Conservation (phyloP, 192 early-diverging fungal genomes). For the Cladochytrium replicatum region DNA sequence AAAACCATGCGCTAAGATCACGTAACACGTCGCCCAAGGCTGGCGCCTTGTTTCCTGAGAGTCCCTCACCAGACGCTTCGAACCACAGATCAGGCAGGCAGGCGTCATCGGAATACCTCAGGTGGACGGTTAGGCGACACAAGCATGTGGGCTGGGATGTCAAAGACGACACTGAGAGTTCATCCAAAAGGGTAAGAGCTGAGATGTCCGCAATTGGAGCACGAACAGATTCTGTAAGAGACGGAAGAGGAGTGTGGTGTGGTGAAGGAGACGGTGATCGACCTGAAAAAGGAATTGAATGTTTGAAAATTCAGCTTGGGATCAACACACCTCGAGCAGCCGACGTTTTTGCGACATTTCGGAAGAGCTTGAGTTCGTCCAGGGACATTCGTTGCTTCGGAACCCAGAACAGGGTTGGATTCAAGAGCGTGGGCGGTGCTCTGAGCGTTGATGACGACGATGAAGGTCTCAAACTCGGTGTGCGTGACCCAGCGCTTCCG, state of each 20-base stretch:
- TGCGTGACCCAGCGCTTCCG: slow-evolving; percentile 6
- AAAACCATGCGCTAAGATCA: background rate
- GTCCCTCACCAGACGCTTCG: slow-evolving; percentile 21
- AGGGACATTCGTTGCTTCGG: slow-evolving; percentile 11
- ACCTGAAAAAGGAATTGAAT: background rate
- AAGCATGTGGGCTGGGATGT: slow-evolving; percentile 4
- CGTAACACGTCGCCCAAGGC: background rate
- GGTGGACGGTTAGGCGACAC: background rate
- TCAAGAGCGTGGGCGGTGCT: too few relatives aligned
- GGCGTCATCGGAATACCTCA: slow-evolving; percentile 6
- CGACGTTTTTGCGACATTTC: slow-evolving; percentile 10
- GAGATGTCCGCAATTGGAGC: background rate
- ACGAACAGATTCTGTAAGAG: background rate
- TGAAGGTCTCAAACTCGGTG: background rate
- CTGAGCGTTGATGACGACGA: too few relatives aligned
- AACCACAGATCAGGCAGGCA: slow-evolving; percentile 26
- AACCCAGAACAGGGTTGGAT: too few relatives aligned
- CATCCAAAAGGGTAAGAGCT: background rate
- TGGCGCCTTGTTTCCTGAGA: slow-evolving; percentile 3
- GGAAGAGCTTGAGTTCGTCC: slow-evolving; percentile 7
- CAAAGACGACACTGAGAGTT: background rate
- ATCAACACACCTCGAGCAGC: background rate
- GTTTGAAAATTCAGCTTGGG: background rate
- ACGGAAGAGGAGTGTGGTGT: too few relatives aligned
- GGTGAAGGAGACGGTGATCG: background rate